Conservation (phyloP, 1,139 yeast species). For the Magnusiomyces fungicola region DNA sequence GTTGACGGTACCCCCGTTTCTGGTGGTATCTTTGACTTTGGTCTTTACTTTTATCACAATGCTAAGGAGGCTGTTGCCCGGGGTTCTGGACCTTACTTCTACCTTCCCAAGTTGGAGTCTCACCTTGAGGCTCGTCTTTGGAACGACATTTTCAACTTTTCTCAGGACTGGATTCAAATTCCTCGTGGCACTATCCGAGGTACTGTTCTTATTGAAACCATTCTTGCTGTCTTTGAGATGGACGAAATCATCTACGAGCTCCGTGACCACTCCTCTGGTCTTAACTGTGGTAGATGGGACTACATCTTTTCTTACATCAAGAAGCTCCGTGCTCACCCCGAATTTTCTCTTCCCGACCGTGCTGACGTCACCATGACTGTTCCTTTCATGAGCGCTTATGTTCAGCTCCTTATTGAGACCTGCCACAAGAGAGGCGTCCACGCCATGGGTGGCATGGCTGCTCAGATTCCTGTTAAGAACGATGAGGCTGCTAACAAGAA, state of each 20-base stretch:
- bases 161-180: conserved; percentile 56
- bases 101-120: conserved; percentile 72
- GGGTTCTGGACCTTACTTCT: conserved; percentile 68
- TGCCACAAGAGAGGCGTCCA: conserved; percentile 68
- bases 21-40: conserved; percentile 71
- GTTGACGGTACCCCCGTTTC: conserved; percentile 69
- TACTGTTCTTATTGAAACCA: conserved; percentile 64
- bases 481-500: conserved; percentile 53
- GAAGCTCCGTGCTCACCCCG: conserved; percentile 52
- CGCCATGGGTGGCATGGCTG: conserved; percentile 83
- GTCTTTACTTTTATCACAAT: conserved; percentile 64
- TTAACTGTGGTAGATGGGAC: conserved; percentile 79
- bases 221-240: conserved; percentile 72
- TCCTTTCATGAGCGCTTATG: conserved; percentile 67
- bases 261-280: conserved; percentile 63
- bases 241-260: conserved; percentile 70
- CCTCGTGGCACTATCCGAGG: conserved; percentile 67
- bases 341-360: conserved; percentile 60
- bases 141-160: conserved; percentile 61
- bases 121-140: conserved; percentile 69
- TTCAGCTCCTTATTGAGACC: conserved; percentile 55
- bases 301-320: conserved; percentile 67
- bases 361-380: conserved; percentile 66
- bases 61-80: conserved; percentile 50
- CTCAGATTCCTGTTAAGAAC: conserved; percentile 66